A percentile compares a stretch with the other conserved stretches of the same genome.
Evolutionary conservation across 371 early-diverging fungal genomes (phyloP).

Genomic region (Basidiobolus meristosporus): DNA sequence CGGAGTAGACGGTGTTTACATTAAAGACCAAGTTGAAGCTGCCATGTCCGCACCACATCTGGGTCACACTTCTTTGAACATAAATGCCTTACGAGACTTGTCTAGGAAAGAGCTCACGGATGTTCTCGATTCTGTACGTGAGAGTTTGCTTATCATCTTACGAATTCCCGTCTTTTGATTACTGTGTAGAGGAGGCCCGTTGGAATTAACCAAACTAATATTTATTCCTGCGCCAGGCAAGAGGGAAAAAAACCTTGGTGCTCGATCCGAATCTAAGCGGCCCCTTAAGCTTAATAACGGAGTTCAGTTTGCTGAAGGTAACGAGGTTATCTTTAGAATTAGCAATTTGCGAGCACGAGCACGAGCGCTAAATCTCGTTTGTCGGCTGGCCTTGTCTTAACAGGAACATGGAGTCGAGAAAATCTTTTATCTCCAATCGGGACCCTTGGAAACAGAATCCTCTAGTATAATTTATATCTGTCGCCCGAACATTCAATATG

Average conservation of each 20-base stretch:
- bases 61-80: constrained; percentile 13
- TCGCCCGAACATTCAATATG: constrained; percentile 51
- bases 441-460: constrained; percentile 40
- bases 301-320: constrained; percentile 67
- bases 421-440: constrained; percentile 58
- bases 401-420: constrained; percentile 91
- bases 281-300: constrained; percentile 69
- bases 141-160: background rate
- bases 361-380: background rate
- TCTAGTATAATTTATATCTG: constrained; percentile 62
- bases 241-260: constrained; percentile 75
- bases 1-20: no score
- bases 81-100: constrained; percentile 36
- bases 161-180: no score
- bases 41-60: no score
- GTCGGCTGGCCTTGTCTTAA: no score
- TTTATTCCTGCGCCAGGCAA: constrained; percentile 26
- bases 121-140: constrained; percentile 50
- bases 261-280: constrained; percentile 69
- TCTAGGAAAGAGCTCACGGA: constrained; percentile 48
- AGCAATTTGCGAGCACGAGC: background rate
- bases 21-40: no score
- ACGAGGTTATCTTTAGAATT: constrained; percentile 1
- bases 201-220: background rate
- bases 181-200: background rate